Evolutionary conservation across 148 eudicot genomes (phyloP).

Genomic region (Pouteria glomerata): DNA sequence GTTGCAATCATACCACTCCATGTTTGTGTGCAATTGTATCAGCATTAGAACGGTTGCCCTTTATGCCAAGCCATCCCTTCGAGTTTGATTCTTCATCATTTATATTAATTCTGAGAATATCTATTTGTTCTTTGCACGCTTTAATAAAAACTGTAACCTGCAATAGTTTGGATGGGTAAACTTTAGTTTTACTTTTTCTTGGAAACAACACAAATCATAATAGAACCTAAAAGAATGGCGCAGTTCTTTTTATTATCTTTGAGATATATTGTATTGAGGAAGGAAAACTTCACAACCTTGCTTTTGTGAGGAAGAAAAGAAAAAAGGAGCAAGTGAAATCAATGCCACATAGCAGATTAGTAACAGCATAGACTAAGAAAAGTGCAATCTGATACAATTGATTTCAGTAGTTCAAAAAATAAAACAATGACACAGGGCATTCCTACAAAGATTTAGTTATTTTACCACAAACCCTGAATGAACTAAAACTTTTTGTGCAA

Average conservation of each 20-base stretch:
- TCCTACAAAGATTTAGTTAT: background rate
- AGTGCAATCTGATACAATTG: no score
- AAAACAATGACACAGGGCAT: background rate
- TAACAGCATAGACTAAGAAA: background rate
- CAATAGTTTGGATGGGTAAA: conserved; percentile 9
- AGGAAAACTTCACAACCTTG: background rate
- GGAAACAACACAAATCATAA: background rate
- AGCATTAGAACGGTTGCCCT: conserved; percentile 56
- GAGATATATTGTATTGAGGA: background rate
- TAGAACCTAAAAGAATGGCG: background rate
- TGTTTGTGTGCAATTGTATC: conserved; percentile 97
- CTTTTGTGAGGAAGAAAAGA: background rate
- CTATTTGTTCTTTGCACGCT: conserved; percentile 91
- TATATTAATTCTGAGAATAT: conserved; percentile 66
- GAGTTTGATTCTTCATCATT: conserved; percentile 68
- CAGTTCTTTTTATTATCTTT: background rate
- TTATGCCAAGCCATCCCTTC: conserved; percentile 87
- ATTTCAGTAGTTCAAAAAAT: background rate
- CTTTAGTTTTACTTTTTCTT: background rate
- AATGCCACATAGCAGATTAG: background rate
- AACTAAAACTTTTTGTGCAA: background rate
- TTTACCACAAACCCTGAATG: background rate
- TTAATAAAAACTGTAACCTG: conserved; percentile 85
- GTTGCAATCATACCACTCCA: conserved; percentile 71
- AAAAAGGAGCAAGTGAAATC: background rate